Base-by-base conservation (phyloP, 768 basidiomycete species). In the Naematelia encephala region DNA sequence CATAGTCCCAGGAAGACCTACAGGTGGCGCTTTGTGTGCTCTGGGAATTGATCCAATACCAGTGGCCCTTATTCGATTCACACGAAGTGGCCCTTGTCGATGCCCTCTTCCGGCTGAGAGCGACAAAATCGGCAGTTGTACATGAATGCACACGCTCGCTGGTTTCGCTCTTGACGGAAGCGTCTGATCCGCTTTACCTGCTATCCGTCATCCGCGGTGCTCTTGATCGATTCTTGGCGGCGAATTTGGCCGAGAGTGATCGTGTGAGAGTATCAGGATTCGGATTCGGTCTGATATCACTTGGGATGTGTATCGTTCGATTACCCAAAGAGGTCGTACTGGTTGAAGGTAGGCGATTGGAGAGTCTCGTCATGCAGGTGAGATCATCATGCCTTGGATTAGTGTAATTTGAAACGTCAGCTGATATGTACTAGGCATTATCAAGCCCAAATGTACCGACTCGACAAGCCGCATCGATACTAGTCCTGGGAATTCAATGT, bases 1-100 rank as follows among this genome's bases (percentile, higher is more conserved):
- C 8, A 8, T 16, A 39, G 34, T 39, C 34, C 16, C 34, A 39
- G 16, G 82, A 82, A 48, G 84, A 86, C 63, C 80, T 83, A 54
- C 79, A 91, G 25, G 86, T 88, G 71, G 90, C 85, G 25, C 78
- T 93, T 63, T 87, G 91, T 57, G 80, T 89, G 28, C 70, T 91
- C 11, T 92, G 88, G 87, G 90, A 92, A 75, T 81, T 91, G 70
- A 78, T 93, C 4, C 87, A 87, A 69, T 83, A 86, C 64, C 89
- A 91, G 72, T 81, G 84, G 22, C 75, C 81, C 27, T 82, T 86
- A 62, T 79, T 93, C 12, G 90, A 92, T 73, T 88, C 89, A 46
- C 84, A 83, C 60, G 91, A 93, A 79, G 82, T 84, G 10, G 87
- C 87, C 55, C 76, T 93, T 30, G 88, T 91, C 72, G 81, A 84